A percentile compares a stretch with the other conserved stretches of the same genome.
phyloP scores from a whole-genome alignment of 768 basidiomycete species.

The Leccinum sublutescens region DNA sequence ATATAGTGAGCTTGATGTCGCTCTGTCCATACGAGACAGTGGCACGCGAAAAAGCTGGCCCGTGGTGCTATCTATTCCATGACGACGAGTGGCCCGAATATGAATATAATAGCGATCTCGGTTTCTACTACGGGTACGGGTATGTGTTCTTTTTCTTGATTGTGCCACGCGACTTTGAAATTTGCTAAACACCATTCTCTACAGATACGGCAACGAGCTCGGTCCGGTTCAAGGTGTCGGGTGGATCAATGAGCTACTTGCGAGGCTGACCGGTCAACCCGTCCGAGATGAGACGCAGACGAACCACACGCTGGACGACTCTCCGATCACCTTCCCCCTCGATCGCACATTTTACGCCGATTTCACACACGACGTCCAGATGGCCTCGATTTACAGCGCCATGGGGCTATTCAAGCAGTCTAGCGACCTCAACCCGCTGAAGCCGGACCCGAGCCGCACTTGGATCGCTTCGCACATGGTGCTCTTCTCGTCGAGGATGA shows the following conservation, averaged over 20 bases:
- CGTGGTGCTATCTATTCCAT: constrained; percentile 69
- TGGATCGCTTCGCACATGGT: constrained; percentile 62
- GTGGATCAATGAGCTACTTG: constrained; percentile 82
- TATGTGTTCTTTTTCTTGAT: not conserved
- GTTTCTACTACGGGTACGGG: constrained; percentile 76
- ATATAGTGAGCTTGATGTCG: constrained; percentile 59
- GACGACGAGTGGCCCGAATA: constrained; percentile 57
- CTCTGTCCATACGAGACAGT: constrained; percentile 77
- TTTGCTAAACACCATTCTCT: too few species aligned
- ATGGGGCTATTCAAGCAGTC: constrained; percentile 48
- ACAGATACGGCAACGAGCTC: constrained; percentile 60
- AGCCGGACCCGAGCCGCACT: constrained; percentile 25
- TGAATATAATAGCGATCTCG: constrained; percentile 67
- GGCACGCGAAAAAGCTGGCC: constrained; percentile 45
- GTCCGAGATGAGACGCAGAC: constrained; percentile 73
- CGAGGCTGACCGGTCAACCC: constrained; percentile 61
- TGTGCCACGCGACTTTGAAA: too few species aligned
- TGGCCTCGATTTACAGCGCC: constrained; percentile 69
- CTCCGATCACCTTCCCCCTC: constrained; percentile 69
- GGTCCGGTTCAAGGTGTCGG: constrained; percentile 81
- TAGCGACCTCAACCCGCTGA: constrained; percentile 15
- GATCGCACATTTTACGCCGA: constrained; percentile 66
- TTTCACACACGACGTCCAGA: constrained; percentile 83
- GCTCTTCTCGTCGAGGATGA: constrained; percentile 70
- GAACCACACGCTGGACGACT: constrained; percentile 67